Base-by-base conservation (phyloP, 2,329 filamentous ascomycete species). In the Fusarium longipes region DNA sequence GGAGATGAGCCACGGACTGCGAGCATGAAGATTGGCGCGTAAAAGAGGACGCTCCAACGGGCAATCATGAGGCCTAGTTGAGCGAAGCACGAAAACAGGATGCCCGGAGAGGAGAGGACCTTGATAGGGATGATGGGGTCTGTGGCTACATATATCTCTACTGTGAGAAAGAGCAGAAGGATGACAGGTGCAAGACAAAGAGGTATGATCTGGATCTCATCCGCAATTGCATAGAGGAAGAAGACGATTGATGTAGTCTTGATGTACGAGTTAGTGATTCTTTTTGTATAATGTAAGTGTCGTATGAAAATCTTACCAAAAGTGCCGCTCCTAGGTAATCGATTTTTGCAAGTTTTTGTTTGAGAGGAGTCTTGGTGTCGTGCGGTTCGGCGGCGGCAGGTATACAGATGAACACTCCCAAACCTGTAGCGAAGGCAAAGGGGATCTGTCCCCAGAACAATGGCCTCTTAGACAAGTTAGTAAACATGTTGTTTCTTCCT, bases 41-140 rank as follows among this genome's bases (percentile, higher is more conserved):
- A 96, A 81, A 93, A 96, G 9, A 96, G 82, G 3, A 96, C 84
- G 8, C 84, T 85, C 93, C 92, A 96, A 57, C 93, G 89, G 3
- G 91, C 85, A 74, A 91, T 89, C 91, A 96, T 95, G 75, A 93
- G 86, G 20, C 90, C 89, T 0, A 94, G 83, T 48, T 93, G 92
- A 2, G 89, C 86, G 22, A 94, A 73, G 73, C 92, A 95, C 2
- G 91, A 91, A 22, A 95, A 79, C 5, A 95, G 81, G 1, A 92
- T 87, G 29, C 89, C 90, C 27, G 90, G 86, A 12, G 89, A 92
- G 50, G 83, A 85, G 27, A 96, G 84, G 3, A 96, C 83, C 2
- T 84, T 77, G 47, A 94, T 80, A 2, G 93, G 92, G 49, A 96
- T 89, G 73, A 96, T 88, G 5, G 93, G 93, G 38, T 93, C 89